Evolutionary conservation across 2,329 filamentous ascomycete genomes (phyloP), one percentile per base, ranked within the genome.

Genomic region (Salinomyces thailandicus): DNA sequence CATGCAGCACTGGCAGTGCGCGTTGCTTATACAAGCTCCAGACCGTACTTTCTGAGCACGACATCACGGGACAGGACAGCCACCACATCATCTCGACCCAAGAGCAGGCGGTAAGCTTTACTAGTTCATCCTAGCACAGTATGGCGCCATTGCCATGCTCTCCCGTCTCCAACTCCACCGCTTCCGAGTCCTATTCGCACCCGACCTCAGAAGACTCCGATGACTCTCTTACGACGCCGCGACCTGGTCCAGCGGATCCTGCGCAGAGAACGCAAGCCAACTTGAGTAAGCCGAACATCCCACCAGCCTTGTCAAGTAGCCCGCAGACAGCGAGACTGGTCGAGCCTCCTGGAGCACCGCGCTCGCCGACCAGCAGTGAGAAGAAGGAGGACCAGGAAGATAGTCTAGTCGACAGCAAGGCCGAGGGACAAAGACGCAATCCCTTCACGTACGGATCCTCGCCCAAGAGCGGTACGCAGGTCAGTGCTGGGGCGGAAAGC

Each of bases 211-310:
- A 48, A 17, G 53, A 58, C 17, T 52, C 51, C 12, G 54, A 56
- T 34, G 50, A 51, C 34, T 49, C 46, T 18, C 50, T 57, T 13
- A 56, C 52, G 19, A 58, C 55, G 13, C 55, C 55, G 14, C 47
- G 52, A 37, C 44, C 55, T 29, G 54, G 55, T n/a, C 55, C 54
- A 7, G 35, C 47, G 13, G 51, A 56, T 39, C 52, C 53, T 2
- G 38, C 41, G 9, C 41, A 51, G 34, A 43, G 54, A 20, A 57
- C 53, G 4, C 31, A 38, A 13, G 49, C 38, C 9, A 51, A 46
- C 35, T 38, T 58, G 27, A 53, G 50, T 38, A 43, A 38, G 35
- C 53, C 48, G 8, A 44, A 36, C 20, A 34, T 52, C 18, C 50
- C 34, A 18, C 22, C 48, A 7, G 19, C 37, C 17, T 35, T 32